Percentiles rank a stretch among this genome's conserved stretches.
Conservation (phyloP, 768 basidiomycete species). For the Trametes coccinea region DNA sequence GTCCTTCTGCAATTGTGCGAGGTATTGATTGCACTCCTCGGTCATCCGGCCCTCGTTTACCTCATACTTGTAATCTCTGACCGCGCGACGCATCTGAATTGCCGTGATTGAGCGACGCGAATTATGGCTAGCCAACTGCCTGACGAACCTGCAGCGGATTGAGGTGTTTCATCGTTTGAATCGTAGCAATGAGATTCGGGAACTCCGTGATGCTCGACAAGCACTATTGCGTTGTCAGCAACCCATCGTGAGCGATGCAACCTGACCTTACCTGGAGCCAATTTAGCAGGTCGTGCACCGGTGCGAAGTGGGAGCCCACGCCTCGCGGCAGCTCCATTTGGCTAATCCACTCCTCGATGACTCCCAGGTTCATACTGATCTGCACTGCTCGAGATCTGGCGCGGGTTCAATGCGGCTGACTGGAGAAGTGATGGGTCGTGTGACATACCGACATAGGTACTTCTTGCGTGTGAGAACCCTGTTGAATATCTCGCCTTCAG, state of each 20-base stretch:
- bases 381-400: constrained; percentile 81
- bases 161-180: constrained; percentile 81
- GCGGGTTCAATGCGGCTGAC: not conserved
- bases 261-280: constrained; percentile 72
- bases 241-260: not conserved
- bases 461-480: constrained; percentile 89
- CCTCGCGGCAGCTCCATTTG: constrained; percentile 77
- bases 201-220: constrained; percentile 88
- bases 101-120: not conserved
- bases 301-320: constrained; percentile 77
- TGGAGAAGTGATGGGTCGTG: not conserved
- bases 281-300: constrained; percentile 78
- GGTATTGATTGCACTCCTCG: constrained; percentile 93
- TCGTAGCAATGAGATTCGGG: constrained; percentile 82
- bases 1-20: constrained; percentile 93
- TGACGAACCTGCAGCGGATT: constrained; percentile 91
- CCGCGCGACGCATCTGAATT: constrained; percentile 86
- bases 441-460: constrained; percentile 80
- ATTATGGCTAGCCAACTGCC: too few species aligned
- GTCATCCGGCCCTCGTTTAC: constrained; percentile 91
- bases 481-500: constrained; percentile 79
- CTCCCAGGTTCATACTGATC: constrained; percentile 82
- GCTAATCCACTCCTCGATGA: constrained; percentile 90
- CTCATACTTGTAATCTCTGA: constrained; percentile 92
- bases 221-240: constrained; percentile 47